Percentiles rank a stretch among this genome's conserved stretches.
Evolutionary conservation across 805 yeast species (phyloP).

Genomic region (Metschnikowia matae): DNA sequence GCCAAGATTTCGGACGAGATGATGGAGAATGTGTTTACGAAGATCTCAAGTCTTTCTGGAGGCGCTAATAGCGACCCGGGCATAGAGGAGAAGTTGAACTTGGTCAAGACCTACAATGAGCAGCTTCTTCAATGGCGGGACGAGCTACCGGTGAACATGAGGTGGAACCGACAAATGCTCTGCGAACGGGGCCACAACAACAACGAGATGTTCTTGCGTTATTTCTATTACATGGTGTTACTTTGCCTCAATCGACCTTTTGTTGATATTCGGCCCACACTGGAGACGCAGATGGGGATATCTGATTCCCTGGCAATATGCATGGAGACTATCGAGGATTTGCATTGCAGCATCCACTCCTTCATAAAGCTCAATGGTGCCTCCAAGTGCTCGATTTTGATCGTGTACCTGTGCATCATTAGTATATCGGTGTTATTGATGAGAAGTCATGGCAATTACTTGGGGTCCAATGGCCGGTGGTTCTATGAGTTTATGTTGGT

Average conservation of each 20-base stretch:
- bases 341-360: conserved; percentile 8
- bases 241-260: conserved; percentile 14
- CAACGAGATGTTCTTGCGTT: conserved; percentile 12
- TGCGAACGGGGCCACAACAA: conserved; percentile 8
- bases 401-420: conserved; percentile 13
- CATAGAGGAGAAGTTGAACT: conserved; percentile 1
- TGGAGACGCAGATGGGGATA: background rate
- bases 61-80: background rate
- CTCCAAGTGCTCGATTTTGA: conserved; percentile 10
- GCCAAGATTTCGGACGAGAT: conserved; percentile 11
- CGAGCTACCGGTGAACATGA: conserved; percentile 6
- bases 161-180: conserved; percentile 7
- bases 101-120: conserved; percentile 8
- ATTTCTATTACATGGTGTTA: conserved; percentile 12
- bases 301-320: conserved; percentile 6
- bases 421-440: conserved; percentile 8
- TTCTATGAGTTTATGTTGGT: conserved; percentile 14
- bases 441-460: background rate
- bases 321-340: conserved; percentile 6
- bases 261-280: conserved; percentile 3
- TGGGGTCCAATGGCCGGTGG: background rate
- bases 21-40: conserved; percentile 8
- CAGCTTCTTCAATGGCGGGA: conserved; percentile 10
- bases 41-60: background rate
- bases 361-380: conserved; percentile 11